Evolutionary conservation across 805 yeast species (phyloP).

Genomic region (Vanderwaltozyma verrucispora): DNA sequence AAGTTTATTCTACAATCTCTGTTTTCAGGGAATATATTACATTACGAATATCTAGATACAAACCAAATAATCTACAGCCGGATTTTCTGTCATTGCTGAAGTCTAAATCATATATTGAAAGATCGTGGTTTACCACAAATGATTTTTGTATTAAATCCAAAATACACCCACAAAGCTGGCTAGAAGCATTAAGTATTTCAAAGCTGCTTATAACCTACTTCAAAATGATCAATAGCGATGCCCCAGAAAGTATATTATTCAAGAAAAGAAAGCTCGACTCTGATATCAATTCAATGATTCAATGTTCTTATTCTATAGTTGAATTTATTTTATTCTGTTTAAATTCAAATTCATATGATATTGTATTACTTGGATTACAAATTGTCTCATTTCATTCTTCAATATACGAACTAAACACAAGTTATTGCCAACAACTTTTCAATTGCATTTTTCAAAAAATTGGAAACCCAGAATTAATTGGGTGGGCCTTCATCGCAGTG

Average conservation of each 20-base stretch:
- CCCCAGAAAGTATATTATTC: conserved; percentile 7
- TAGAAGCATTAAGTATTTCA: conserved; percentile 9
- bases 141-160: conserved; percentile 12
- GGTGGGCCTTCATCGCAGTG: conserved; percentile 16
- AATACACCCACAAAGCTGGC: conserved; percentile 8
- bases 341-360: conserved; percentile 1
- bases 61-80: conserved; percentile 5
- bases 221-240: neutral
- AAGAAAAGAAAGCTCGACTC: conserved; percentile 15
- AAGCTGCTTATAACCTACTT: conserved; percentile 13
- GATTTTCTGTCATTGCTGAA: neutral
- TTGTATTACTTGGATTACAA: conserved; percentile 14
- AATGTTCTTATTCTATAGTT: conserved; percentile 7
- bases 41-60: conserved; percentile 7
- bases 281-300: conserved; percentile 7
- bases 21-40: conserved; percentile 11
- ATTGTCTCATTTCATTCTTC: conserved; percentile 12
- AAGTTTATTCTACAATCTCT: too few relatives aligned
- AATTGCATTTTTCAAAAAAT: conserved; percentile 8
- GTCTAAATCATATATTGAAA: too few relatives aligned
- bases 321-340: conserved; percentile 14
- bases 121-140: conserved; percentile 10
- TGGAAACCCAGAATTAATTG: conserved; percentile 8
- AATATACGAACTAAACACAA: conserved; percentile 1
- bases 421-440: conserved; percentile 3